phyloP scores from a whole-genome alignment of 2,329 filamentous ascomycete genomes.

The Purpureocillium takamizusanense region DNA sequence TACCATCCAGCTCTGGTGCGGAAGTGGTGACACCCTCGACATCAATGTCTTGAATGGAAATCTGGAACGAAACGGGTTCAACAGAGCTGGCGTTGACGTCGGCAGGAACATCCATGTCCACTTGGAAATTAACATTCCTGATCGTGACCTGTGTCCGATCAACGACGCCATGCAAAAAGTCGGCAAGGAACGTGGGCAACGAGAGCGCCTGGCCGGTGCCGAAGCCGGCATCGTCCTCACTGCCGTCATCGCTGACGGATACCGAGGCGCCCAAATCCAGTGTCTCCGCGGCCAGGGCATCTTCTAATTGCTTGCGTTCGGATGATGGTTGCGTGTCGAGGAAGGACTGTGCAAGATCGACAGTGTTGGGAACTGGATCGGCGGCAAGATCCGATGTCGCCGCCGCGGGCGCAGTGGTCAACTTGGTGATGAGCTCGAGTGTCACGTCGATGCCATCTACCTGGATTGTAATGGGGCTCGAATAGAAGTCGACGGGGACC shows the following conservation, averaged over 20 bases:
- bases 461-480: slow-evolving; percentile 73
- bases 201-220: slow-evolving; percentile 66
- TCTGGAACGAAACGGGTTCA: slow-evolving; percentile 53
- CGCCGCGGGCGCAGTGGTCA: slow-evolving; percentile 31
- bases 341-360: slow-evolving; percentile 70
- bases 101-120: slow-evolving; percentile 51
- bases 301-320: slow-evolving; percentile 60
- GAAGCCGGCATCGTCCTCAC: slow-evolving; percentile 49
- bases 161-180: slow-evolving; percentile 64
- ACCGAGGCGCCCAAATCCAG: slow-evolving; percentile 54
- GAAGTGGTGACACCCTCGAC: slow-evolving; percentile 56
- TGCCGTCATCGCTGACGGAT: slow-evolving; percentile 49
- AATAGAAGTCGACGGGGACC: slow-evolving; percentile 81
- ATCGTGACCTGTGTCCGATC: slow-evolving; percentile 63
- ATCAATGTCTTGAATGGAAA: slow-evolving; percentile 55
- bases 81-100: slow-evolving; percentile 35
- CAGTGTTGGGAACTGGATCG: slow-evolving; percentile 53
- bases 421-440: slow-evolving; percentile 39
- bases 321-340: slow-evolving; percentile 59
- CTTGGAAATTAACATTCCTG: slow-evolving; percentile 53
- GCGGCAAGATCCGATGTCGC: slow-evolving; percentile 14
- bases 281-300: slow-evolving; percentile 55
- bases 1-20: slow-evolving; percentile 1
- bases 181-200: slow-evolving; percentile 60
- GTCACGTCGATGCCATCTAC: slow-evolving; percentile 72